Conservation (phyloP, 73 alveolate species). For the Symbiodinium pilosum region DNA sequence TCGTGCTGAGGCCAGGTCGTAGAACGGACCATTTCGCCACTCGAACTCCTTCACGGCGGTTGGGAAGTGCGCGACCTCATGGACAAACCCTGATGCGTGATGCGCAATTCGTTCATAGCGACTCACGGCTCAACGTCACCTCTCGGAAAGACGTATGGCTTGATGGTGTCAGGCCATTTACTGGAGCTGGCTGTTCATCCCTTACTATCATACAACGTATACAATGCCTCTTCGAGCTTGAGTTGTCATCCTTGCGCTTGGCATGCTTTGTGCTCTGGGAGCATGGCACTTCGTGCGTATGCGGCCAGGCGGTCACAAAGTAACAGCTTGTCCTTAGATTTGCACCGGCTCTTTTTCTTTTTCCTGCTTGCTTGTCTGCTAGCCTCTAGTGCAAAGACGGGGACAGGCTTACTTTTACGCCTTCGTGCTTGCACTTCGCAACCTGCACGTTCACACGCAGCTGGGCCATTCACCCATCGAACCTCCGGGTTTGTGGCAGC, state of each 20-base stretch:
- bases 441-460: neutral
- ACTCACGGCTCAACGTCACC: too few relatives aligned
- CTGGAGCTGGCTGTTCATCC: too few relatives aligned
- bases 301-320: conserved; percentile 84
- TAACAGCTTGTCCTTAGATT: neutral
- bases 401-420: neutral
- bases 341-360: neutral
- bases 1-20: conserved; percentile 10
- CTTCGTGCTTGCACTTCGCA: neutral
- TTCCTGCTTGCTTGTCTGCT: too few relatives aligned
- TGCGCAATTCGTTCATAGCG: too few relatives aligned
- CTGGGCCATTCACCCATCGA: conserved; percentile 42
- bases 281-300: conserved; percentile 60
- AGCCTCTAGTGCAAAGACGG: neutral
- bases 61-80: conserved; percentile 84
- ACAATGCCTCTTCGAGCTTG: too few relatives aligned
- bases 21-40: conserved; percentile 93
- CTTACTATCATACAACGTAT: too few relatives aligned
- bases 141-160: too few relatives aligned
- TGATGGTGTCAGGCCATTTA: too few relatives aligned
- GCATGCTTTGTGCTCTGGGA: too few relatives aligned
- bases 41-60: conserved; percentile 89
- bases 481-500: conserved; percentile 26
- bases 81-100: neutral
- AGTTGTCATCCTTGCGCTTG: too few relatives aligned